Base-by-base conservation (phyloP, 2,329 filamentous ascomycete genomes). In the Cladophialophora psammophila region DNA sequence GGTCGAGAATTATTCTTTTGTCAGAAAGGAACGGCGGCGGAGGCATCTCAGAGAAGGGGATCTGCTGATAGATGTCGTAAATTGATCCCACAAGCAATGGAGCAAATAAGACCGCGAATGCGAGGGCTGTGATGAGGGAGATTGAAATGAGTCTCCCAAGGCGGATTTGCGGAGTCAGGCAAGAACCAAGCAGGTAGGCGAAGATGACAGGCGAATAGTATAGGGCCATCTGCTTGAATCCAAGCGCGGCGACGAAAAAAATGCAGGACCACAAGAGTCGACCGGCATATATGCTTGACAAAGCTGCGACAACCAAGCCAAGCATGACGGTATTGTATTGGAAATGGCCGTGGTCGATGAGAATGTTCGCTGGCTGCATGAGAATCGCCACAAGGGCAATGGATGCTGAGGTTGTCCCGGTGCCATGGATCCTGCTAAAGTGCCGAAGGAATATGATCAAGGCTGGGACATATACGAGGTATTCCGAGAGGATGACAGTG, bases 261-360 rank as follows among this genome's bases (percentile, higher is more conserved):
- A 97, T 87, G 69, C 92, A 93, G 32, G 92, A 88, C 93, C 94
- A 97, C 69, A 96, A 86, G 74, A 90, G 90, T 57, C 93, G 87
- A 3, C 92, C 92, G 2, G 93, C 93, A 59, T 97, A 79, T 80
- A 98, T 91, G 77, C 91, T 95, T 50, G 94, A 95, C 82, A 97
- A 88, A 74, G 90, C 92, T 0, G 93, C 93, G 35, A 96, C 83
- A 9, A 95, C 88, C 56, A 98, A 87, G 1, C 96, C 95, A 15
- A 99, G 88, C 95, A 99, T 99, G 59, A 99, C 94, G 0, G 94
- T 96, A 78, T 99, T 99, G 80, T 97, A 99, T 80, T 99, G 95
- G 77, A 99, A 99, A 74, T 91, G 95, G 6, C 94, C 91, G 76
- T 99, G 94, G 76, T 99, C 95, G 73, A 99, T 91, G 34, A 99